Evolutionary conservation across 2,329 filamentous ascomycete species (phyloP), one percentile per base, ranked within the genome.

Genomic region (Verticillium alfalfae): DNA sequence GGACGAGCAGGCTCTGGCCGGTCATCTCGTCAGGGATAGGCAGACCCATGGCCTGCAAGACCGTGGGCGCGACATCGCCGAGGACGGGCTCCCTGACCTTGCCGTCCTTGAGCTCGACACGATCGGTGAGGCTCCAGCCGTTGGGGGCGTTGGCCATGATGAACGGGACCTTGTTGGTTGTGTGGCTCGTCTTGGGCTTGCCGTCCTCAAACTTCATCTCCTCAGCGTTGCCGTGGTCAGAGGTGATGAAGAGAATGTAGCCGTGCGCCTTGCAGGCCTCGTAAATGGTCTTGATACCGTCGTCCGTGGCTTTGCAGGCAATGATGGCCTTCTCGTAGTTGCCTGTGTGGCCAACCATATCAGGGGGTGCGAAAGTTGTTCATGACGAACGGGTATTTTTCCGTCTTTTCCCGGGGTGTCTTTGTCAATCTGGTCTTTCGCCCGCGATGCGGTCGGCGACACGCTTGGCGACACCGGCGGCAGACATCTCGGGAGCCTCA

Each of bases 341-440:
- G 73, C 95, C 95, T 12, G 95, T 99, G 82, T 99, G 95, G 69
- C 95, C 95, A 67, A 99, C 95, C 95, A 99, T 99, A 80, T 99
- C 95, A 18, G 95, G 95, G 52, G 95, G 95, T 52, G 95, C 95
- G n/a, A 78, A 99, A 98, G 87, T 99, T 99, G 88, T 98, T 97
- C 95, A 99, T 99, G 77, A 99, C 84, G 73, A 99, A 98, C 73
- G 95, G 93, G 79, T 93, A 97, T 73, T 91, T 88, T 16, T 58
- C 56, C 34, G 34, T 37, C 34, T 37, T 18, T n/a, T 34, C 36
- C n/a, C 15, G 34, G 34, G 1, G 31, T 16, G 34, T 31, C 55
- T 13, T 37, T 37, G 34, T 57, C 55, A 3, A 22, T 1, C n/a
- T 36, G 26, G 9, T 36, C 52, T 15, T 15, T 31, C 26, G 9